Conservation (phyloP, 768 basidiomycete genomes). For the Rhodotorula kratochvilovae region DNA sequence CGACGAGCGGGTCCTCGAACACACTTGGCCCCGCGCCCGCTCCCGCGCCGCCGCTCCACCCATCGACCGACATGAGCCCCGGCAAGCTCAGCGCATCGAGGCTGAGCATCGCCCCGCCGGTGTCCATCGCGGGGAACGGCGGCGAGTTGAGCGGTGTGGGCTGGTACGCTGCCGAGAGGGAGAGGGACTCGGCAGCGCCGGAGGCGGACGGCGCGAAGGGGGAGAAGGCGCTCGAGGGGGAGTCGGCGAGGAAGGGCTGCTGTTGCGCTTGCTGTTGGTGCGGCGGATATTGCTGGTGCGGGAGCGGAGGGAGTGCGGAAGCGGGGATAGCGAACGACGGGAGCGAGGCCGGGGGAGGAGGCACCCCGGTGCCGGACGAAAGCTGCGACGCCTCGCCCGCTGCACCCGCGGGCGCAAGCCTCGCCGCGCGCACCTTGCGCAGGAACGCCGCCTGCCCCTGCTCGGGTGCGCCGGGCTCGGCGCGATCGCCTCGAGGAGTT, state of each 20-base stretch:
- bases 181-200: neutral
- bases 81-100: neutral
- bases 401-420: neutral
- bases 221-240: neutral
- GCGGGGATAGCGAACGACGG: too few relatives aligned
- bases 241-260: too few relatives aligned
- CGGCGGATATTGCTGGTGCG: too few relatives aligned
- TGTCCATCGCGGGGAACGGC: neutral
- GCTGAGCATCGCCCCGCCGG: neutral
- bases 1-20: neutral
- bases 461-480: slow-evolving; percentile 31
- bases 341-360: too few relatives aligned
- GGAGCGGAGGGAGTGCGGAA: too few relatives aligned
- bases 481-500: slow-evolving; percentile 37
- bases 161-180: slow-evolving; percentile 1
- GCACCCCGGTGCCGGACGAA: too few relatives aligned
- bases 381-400: neutral
- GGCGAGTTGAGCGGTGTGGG: neutral
- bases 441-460: slow-evolving; percentile 34
- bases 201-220: neutral
- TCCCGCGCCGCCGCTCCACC: neutral
- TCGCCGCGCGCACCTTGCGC: slow-evolving; percentile 31
- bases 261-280: neutral
- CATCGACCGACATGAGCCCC: neutral
- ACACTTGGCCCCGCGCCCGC: neutral